phyloP scores from a whole-genome alignment of 225 moss, liverwort and hornwort species.

The Sphagnum tenellum region DNA sequence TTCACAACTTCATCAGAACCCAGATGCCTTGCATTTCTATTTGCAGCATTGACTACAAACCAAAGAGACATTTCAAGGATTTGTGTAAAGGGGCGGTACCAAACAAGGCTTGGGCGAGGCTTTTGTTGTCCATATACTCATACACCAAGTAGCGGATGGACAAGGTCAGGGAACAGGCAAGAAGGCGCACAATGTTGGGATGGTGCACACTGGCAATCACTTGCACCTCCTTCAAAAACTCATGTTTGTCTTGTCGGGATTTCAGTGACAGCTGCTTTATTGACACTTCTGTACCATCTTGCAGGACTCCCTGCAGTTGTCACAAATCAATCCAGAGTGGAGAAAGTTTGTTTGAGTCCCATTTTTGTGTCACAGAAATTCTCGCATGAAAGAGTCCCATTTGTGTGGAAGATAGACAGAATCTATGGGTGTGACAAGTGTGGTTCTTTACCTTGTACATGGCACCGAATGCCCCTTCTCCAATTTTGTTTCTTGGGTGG shows the following conservation, averaged over 20 bases:
- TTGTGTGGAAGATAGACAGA: not conserved
- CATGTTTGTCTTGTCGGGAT: not conserved
- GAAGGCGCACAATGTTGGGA: slow-evolving; percentile 2
- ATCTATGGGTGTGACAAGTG: not conserved
- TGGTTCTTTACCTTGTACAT: slow-evolving; percentile 2
- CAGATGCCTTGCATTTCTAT: no score
- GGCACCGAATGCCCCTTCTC: slow-evolving; percentile 9
- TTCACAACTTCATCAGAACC: no score
- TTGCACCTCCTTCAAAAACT: slow-evolving; percentile 2
- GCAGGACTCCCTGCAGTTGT: not conserved
- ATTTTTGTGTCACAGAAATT: not conserved
- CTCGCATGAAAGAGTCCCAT: no score
- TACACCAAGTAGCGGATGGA: not conserved
- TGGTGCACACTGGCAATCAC: slow-evolving; percentile 2
- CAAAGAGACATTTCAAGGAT: no score
- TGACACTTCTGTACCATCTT: not conserved
- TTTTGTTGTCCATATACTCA: slow-evolving; percentile 2
- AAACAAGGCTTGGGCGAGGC: slow-evolving; percentile 2
- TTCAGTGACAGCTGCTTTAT: slow-evolving; percentile 1
- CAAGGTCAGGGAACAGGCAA: not conserved
- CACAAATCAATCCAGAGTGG: not conserved
- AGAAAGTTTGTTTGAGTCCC: not conserved
- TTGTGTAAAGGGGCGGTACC: not conserved
- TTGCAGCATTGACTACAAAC: no score
- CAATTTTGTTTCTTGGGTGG: slow-evolving; percentile 8